Conservation (phyloP, 192 early-diverging fungal genomes). For the Entomortierella lignicola region DNA sequence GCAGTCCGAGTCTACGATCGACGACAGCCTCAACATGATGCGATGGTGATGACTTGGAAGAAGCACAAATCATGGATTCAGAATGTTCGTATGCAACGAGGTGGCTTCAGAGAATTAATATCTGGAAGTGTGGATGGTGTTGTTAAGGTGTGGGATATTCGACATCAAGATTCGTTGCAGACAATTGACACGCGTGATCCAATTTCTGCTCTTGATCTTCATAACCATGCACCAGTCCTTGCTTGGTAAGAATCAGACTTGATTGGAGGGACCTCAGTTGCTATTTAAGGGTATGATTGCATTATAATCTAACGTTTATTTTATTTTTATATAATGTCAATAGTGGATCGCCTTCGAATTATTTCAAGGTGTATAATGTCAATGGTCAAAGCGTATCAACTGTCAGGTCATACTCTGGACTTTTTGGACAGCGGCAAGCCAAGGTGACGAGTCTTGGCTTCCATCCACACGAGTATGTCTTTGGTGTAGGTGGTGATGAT, state of each 20-base stretch:
- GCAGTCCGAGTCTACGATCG: constrained; percentile 77
- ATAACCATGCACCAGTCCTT: constrained; percentile 69
- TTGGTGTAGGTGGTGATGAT: constrained; percentile 63
- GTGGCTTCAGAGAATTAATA: constrained; percentile 69
- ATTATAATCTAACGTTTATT: constrained; percentile 2
- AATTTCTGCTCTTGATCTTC: constrained; percentile 63
- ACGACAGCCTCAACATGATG: constrained; percentile 62
- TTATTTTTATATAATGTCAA: constrained; percentile 1
- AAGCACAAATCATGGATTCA: constrained; percentile 74
- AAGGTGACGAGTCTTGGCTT: constrained; percentile 70
- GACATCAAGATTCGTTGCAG: constrained; percentile 54
- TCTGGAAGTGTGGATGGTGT: constrained; percentile 71
- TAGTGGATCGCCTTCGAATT: constrained; percentile 53
- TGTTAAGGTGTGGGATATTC: constrained; percentile 73
- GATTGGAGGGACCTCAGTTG: neutral
- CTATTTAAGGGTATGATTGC: too few species aligned
- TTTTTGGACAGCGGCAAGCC: constrained; percentile 63
- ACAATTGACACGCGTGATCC: constrained; percentile 57
- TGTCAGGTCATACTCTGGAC: constrained; percentile 64
- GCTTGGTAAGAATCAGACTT: constrained; percentile 58
- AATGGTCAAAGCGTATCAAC: constrained; percentile 59
- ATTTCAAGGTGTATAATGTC: constrained; percentile 71
- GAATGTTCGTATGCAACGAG: constrained; percentile 64
- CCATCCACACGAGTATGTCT: constrained; percentile 74
- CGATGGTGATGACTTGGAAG: constrained; percentile 66